phyloP scores from a whole-genome alignment of 805 yeast genomes.

The Pichia occidentalis region DNA sequence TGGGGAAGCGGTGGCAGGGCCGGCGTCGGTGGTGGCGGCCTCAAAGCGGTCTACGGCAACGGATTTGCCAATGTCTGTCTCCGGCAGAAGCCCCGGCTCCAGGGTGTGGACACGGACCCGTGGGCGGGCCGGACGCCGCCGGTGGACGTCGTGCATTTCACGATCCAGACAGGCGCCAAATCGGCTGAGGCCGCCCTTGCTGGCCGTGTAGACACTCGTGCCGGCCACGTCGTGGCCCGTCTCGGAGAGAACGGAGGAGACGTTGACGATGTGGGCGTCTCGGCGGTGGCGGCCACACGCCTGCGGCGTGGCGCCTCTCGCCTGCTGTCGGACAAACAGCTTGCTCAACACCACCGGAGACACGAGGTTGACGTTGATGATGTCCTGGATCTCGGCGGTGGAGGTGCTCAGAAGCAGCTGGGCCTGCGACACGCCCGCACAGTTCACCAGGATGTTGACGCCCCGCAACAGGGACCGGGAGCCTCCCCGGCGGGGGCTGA shows the following conservation, averaged over 20 bases:
- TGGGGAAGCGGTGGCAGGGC: neutral
- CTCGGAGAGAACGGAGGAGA: constrained; percentile 60
- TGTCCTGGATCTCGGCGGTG: constrained; percentile 34
- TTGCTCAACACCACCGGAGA: constrained; percentile 58
- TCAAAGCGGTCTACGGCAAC: constrained; percentile 17
- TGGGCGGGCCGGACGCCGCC: constrained; percentile 27
- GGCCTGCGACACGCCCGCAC: constrained; percentile 63
- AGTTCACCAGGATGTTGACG: constrained; percentile 46
- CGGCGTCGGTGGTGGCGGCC: neutral
- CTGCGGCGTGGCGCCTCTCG: too few relatives aligned
- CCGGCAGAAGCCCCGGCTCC: constrained; percentile 59
- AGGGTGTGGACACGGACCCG: constrained; percentile 58
- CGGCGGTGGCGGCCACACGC: too few relatives aligned
- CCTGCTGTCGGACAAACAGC: constrained; percentile 38
- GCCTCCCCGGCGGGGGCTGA: too few relatives aligned
- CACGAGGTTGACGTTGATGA: constrained; percentile 50
- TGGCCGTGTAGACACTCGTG: constrained; percentile 57
- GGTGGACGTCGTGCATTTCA: constrained; percentile 39
- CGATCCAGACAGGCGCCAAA: constrained; percentile 52
- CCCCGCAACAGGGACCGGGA: constrained; percentile 32
- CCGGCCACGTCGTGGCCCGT: constrained; percentile 32
- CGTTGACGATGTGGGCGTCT: constrained; percentile 43
- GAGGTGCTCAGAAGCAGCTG: constrained; percentile 41
- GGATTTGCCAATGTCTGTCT: constrained; percentile 57
- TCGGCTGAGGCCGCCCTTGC: constrained; percentile 64